Evolutionary conservation across 495 filamentous ascomycete genomes (phyloP).

Genomic region (Penicillium verhagenii): DNA sequence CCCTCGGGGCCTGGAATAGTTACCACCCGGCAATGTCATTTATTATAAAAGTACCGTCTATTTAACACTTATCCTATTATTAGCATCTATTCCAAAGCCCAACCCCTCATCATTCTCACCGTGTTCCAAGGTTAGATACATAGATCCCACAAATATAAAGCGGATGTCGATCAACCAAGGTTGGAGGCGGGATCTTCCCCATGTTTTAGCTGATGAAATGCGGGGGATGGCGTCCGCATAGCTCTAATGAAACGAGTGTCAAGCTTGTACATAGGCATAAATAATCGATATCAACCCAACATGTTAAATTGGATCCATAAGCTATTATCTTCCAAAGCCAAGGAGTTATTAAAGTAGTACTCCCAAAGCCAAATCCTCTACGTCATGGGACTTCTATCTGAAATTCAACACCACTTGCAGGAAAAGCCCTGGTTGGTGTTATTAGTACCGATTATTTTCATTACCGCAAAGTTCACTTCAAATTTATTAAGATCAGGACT

Average conservation of each 20-base stretch:
- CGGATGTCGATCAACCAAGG: not conserved
- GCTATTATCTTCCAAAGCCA: too few relatives aligned
- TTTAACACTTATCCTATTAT: too few relatives aligned
- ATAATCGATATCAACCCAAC: not conserved
- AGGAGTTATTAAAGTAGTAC: too few relatives aligned
- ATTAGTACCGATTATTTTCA: not conserved
- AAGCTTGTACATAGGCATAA: not conserved
- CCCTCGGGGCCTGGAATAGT: not conserved
- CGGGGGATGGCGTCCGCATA: too few relatives aligned
- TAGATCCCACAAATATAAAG: not conserved
- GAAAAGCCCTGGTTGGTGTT: not conserved
- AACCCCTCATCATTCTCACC: not conserved
- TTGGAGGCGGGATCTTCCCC: not conserved
- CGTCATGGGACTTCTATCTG: not conserved
- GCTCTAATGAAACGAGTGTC: too few relatives aligned
- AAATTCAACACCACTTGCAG: not conserved
- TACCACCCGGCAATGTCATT: too few relatives aligned
- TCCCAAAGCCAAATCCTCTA: not conserved
- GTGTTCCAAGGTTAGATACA: too few relatives aligned
- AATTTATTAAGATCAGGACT: slow-evolving; percentile 3
- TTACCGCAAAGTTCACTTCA: not conserved
- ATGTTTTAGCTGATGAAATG: not conserved
- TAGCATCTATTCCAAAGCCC: too few relatives aligned
- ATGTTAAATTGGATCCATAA: too few relatives aligned
- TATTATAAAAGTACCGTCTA: too few relatives aligned